A percentile compares a stretch with the other conserved stretches of the same genome.
These are phyloP conservation scores for Penicillium salamii DNA, from an alignment of 495 filamentous ascomycete genomes.

Conservation along the genomic window DNA sequence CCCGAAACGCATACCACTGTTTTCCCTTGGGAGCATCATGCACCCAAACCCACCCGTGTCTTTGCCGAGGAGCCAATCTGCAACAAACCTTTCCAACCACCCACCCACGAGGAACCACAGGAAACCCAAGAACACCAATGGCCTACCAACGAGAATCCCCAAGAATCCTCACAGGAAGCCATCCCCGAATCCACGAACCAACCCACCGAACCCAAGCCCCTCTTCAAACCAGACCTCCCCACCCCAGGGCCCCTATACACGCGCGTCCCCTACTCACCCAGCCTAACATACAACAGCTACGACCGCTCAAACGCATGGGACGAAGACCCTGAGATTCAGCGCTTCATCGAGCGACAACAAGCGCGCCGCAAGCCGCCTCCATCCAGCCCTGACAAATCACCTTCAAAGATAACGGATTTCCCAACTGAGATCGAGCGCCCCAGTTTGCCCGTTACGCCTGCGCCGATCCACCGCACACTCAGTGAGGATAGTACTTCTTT, in stretches of 20 bases:
- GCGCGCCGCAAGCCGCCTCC: constrained; percentile 59
- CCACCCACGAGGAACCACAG: neutral
- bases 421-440: constrained; percentile 79
- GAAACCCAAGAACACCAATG: neutral
- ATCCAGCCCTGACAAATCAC: constrained; percentile 4
- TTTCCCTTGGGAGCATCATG: constrained; percentile 81
- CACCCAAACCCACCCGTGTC: constrained; percentile 65
- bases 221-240: constrained; percentile 6
- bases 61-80: constrained; percentile 57
- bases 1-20: constrained; percentile 59
- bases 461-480: constrained; percentile 60
- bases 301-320: constrained; percentile 83
- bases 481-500: constrained; percentile 41
- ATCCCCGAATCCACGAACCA: neutral
- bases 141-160: constrained; percentile 4
- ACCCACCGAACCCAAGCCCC: neutral
- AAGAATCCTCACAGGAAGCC: constrained; percentile 12
- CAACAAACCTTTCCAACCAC: neutral
- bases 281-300: constrained; percentile 60
- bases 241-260: constrained; percentile 9
- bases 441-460: constrained; percentile 87
- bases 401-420: constrained; percentile 71
- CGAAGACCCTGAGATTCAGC: constrained; percentile 74
- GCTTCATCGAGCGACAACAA: constrained; percentile 70
- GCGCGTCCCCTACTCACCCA: constrained; percentile 31